phyloP scores from a whole-genome alignment of 202 grass and related monocot genomes.

The Musa balbisiana region DNA sequence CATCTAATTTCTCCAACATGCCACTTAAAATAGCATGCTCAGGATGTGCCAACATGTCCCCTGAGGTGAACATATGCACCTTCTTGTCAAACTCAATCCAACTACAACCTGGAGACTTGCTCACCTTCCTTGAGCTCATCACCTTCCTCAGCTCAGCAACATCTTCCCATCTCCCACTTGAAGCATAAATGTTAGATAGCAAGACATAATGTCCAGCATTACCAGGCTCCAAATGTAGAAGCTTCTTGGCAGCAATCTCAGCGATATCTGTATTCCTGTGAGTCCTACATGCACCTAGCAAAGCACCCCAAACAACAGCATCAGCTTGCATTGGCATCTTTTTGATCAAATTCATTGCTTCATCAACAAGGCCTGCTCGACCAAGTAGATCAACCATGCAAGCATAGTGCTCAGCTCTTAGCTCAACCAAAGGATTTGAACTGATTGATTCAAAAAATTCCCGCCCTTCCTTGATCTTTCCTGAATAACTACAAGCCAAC shows the following conservation, averaged over 20 bases:
- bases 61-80: slow-evolving; percentile 33
- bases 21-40: slow-evolving; percentile 10
- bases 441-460: slow-evolving; percentile 54
- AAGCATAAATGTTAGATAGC: slow-evolving; percentile 66
- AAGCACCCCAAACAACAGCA: slow-evolving; percentile 64
- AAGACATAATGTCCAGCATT: slow-evolving; percentile 64
- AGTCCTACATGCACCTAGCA: slow-evolving; percentile 61
- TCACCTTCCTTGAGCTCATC: slow-evolving; percentile 63
- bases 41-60: slow-evolving; percentile 17
- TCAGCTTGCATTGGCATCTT: slow-evolving; percentile 53
- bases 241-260: slow-evolving; percentile 61
- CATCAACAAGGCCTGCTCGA: slow-evolving; percentile 41
- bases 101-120: slow-evolving; percentile 65
- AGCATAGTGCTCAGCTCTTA: slow-evolving; percentile 54
- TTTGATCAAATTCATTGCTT: slow-evolving; percentile 58
- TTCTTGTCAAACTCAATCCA: slow-evolving; percentile 64
- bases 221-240: slow-evolving; percentile 49
- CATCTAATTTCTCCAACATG: slow-evolving; percentile 23
- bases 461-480: slow-evolving; percentile 56
- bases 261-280: slow-evolving; percentile 70
- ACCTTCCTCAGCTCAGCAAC: slow-evolving; percentile 48
- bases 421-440: slow-evolving; percentile 31
- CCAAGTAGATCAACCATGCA: slow-evolving; percentile 78
- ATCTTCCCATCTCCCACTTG: slow-evolving; percentile 63
- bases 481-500: slow-evolving; percentile 69